Evolutionary conservation across 2,329 filamentous ascomycete genomes (phyloP), one percentile per base, ranked within the genome.

Genomic region (Eutypa lata): DNA sequence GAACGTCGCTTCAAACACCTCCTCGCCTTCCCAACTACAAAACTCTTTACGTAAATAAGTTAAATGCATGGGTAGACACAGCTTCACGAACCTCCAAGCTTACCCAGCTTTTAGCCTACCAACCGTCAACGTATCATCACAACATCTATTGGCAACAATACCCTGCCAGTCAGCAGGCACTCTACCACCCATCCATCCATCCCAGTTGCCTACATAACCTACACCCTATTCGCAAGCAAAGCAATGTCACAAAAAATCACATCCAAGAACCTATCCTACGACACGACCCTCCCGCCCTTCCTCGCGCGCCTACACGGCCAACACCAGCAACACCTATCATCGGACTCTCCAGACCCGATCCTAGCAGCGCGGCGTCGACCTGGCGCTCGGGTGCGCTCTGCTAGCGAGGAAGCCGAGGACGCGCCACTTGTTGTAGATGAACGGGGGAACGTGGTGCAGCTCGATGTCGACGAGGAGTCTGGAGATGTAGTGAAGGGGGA

Each of bases 351-450:
- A 61, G 78, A 83, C 52, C 77, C 79, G 4, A 72, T 81, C 42
- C 72, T 82, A 37, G 75, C 79, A 1, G 73, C 71, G 6, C 74
- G 73, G 18, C 72, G 79, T 2, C 73, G 81, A n/a, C 73, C 76
- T 47, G 70, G 64, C 14, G 64, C 57, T 53, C 80, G 76, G 72
- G 80, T 75, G 71, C 78, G 77, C 35, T 82, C 81, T 16, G 82
- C 75, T 54, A 84, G 87, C 60, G 86, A 86, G 40, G 84, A 91
- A 55, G 88, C 87, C 13, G 89, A 93, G 60, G 89, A 93, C 67
- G 86, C 79, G 48, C 90, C 90, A 0, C 78, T 90, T 0, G 84
- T 90, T 49, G 83, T 94, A 3, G 82, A 93, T 59, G 89, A 91
- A 65, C 77, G 81, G 4, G 88, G 84, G 48, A 87, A 90, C 51